Conservation (phyloP, 306 rosid species). For the Quercus cerris region DNA sequence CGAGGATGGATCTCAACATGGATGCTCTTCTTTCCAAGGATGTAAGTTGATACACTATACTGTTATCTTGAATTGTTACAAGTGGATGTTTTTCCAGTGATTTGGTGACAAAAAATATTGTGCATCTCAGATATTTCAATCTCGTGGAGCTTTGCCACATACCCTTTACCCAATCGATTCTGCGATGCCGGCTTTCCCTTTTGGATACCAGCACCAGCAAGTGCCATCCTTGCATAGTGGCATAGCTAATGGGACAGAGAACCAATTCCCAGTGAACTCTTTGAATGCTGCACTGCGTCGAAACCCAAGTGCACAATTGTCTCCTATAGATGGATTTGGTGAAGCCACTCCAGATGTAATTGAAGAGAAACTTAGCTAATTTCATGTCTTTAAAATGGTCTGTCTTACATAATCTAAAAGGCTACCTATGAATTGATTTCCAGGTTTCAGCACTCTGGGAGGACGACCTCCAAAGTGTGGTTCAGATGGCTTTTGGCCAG, state of each 20-base stretch:
- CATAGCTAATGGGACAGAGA: conserved; percentile 29
- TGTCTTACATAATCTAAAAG: conserved; percentile 13
- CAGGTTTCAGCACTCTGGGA: conserved; percentile 46
- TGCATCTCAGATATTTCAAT: conserved; percentile 40
- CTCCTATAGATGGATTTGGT: conserved; percentile 25
- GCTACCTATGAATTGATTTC: neutral
- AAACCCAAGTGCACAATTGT: conserved; percentile 26
- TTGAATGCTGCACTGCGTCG: conserved; percentile 24
- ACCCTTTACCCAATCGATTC: conserved; percentile 37
- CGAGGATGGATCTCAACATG: conserved; percentile 46
- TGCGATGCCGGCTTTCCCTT: conserved; percentile 29
- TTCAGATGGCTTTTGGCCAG: conserved; percentile 54
- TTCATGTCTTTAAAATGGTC: neutral
- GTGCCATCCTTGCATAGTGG: conserved; percentile 29
- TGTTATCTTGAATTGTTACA: neutral
- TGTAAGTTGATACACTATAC: conserved; percentile 23
- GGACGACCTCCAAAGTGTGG: conserved; percentile 53
- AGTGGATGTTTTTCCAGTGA: neutral
- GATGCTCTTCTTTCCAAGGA: conserved; percentile 53
- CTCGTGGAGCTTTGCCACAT: conserved; percentile 37
- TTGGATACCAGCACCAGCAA: conserved; percentile 37
- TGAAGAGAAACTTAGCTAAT: neutral
- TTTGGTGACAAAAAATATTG: neutral
- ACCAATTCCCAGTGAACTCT: conserved; percentile 30
- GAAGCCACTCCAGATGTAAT: conserved; percentile 36